Evolutionary conservation across 306 rosid genomes (phyloP).

Genomic region (Crataegus laevigata): DNA sequence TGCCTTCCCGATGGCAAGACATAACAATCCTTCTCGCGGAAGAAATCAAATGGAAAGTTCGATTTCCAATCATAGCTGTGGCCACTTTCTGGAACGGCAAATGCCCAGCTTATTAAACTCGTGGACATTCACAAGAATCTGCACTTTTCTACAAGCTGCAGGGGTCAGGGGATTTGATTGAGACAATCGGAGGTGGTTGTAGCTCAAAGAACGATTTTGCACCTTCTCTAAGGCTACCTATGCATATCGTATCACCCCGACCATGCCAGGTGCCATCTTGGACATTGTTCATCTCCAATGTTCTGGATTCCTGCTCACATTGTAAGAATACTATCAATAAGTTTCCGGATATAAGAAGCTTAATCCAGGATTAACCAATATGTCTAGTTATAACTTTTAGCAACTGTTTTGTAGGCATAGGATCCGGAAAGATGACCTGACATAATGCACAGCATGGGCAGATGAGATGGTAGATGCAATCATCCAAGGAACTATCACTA

Average conservation of each 20-base stretch:
- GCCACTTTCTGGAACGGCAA: constrained; percentile 15
- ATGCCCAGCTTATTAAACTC: constrained; percentile 16
- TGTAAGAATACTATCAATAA: constrained; percentile 3
- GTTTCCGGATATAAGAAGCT: background rate
- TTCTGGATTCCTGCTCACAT: constrained; percentile 76
- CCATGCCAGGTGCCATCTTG: constrained; percentile 99
- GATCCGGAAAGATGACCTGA: constrained; percentile 26
- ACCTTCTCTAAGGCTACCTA: constrained; percentile 62
- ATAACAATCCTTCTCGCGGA: constrained; percentile 2
- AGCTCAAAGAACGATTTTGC: constrained; percentile 47
- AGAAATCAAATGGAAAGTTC: constrained; percentile 4
- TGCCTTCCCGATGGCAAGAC: background rate
- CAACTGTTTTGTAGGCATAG: background rate
- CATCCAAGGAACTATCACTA: constrained; percentile 43
- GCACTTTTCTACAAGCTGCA: constrained; percentile 16
- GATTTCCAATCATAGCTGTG: background rate
- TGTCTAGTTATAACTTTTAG: background rate
- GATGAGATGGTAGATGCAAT: constrained; percentile 49
- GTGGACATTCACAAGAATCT: constrained; percentile 16
- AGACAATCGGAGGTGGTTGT: constrained; percentile 46
- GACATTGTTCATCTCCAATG: constrained; percentile 89
- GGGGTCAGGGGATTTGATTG: constrained; percentile 35
- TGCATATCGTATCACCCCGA: constrained; percentile 71
- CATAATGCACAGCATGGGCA: constrained; percentile 54
- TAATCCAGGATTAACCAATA: background rate